Evolutionary conservation across 768 basidiomycete genomes (phyloP), one percentile per base, ranked within the genome.

Genomic region (Suillus tomentosus): DNA sequence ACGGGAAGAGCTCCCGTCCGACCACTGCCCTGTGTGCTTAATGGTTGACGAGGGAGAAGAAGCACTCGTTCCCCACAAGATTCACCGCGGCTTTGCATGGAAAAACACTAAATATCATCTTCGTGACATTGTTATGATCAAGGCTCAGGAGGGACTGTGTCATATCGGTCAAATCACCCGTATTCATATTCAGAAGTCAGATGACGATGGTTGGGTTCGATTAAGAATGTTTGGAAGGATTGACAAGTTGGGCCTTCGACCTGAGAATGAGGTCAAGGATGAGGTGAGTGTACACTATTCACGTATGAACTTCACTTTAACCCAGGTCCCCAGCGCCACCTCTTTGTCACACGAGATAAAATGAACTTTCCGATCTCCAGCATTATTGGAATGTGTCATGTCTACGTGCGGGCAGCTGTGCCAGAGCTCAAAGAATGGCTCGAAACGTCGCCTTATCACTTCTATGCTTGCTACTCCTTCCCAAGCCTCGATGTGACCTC

Each of bases 81-180:
- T 82, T n/a, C 63, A 67, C 0, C 74, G 73, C 22, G 88, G 85
- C 0, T 64, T 90, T 31, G 72, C 78, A 0, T 85, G 79, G 69
- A 74, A 73, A 11, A 85, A 84, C 0, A 67, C 76, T 2, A 74
- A 74, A 0, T 92, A 87, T 65, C 92, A 94, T 61, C 57, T 78
- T 0, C 74, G 85, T 50, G 91, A 93, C 43, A 90, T 84, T 65
- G 84, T 85, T 5, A 76, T 87, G 6, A 82, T 87, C 69, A 79
- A 72, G 50, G 68, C 81, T 0, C 72, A 78, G 0, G 65, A 77
- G 1, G 87, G 87, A 0, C 83, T 85, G 1, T 87, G 84, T 4
- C 68, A 81, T 34, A 82, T 92, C 55, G 91, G 84, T 1, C 83
- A 85, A 43, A 79, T 91, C 64, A 13, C 27, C 27, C 57, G 10